Evolutionary conservation across 257 asterid genomes (phyloP), one percentile per base, ranked within the genome.

Genomic region (Solanum rostratum): DNA sequence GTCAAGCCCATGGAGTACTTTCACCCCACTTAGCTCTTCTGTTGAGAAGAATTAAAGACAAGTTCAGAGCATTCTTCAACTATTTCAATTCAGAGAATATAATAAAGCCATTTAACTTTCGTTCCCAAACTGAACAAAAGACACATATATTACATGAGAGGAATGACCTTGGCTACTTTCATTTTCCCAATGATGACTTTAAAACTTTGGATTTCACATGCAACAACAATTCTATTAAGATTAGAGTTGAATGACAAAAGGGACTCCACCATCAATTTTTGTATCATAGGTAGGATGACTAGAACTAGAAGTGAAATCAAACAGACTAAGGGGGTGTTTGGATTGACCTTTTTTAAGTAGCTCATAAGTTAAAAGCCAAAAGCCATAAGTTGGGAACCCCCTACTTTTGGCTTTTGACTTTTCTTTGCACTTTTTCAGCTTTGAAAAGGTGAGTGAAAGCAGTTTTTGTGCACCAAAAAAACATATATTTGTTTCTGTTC

Each of bases 1-100:
- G 30, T 69, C 79, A 22, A 97, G 80, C 84, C 99, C 99, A 84
- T 97, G 98, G 81, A 94, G 98, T 88, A 97, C 89, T 89, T 91
- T 97, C 83, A 92, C 93, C 87, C 99, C 98, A 63, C 92, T 93
- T 45, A 97, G 89, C 86, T 93, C 92, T 84, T 87, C 96, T 92
- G 90, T 57, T 49, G 86, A 84, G 59, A 57, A 54, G 84, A 33
- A 60, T 86, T 50, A 60, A 81, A 85, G 85, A 84, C 71, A 65
- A 53, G 86, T 74, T 81, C 37, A 84, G 84, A 81, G 18, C 63
- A 78, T 50, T 78, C 63, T 29, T 50, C 46, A 78, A 78, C 29
- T 50, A 78, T 16, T 27, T 78, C 24, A 39, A 39, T 52, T 50
- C 27, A 27, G 46, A 50, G 24, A 78, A 50, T 10, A 78, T 78